These are phyloP conservation scores for Pouteria glomerata DNA, from an alignment of 148 eudicot species.

Conservation along the genomic window DNA sequence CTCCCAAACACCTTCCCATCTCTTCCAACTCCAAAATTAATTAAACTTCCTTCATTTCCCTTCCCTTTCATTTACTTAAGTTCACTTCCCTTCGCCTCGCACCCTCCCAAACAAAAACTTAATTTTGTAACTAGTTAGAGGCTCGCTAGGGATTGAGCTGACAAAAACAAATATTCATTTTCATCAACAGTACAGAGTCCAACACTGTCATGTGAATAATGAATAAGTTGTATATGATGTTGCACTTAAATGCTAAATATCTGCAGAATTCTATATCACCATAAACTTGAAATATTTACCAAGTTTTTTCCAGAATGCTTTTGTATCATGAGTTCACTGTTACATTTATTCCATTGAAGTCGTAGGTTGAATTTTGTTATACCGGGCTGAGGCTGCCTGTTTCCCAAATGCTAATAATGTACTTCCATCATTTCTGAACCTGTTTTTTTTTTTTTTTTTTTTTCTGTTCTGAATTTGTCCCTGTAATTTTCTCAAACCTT, in stretches of 20 bases:
- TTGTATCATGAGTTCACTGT: not conserved
- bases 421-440: not conserved
- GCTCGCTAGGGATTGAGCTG: too few relatives aligned
- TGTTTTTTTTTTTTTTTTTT: too few relatives aligned
- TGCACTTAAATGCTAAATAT: not conserved
- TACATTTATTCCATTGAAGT: not conserved
- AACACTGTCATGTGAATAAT: too few relatives aligned
- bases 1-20: too few relatives aligned
- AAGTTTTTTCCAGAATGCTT: not conserved
- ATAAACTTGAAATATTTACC: not conserved
- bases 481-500: not conserved
- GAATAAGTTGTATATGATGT: not conserved
- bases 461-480: constrained; percentile 3
- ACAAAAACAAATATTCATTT: too few relatives aligned
- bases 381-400: not conserved
- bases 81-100: too few relatives aligned
- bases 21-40: too few relatives aligned
- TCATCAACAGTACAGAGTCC: too few relatives aligned
- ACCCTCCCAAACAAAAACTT: too few relatives aligned
- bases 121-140: too few relatives aligned
- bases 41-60: too few relatives aligned
- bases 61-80: too few relatives aligned
- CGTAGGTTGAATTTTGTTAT: not conserved
- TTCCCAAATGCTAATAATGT: not conserved
- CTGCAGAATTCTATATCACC: not conserved